Conservation (phyloP, 2,329 filamentous ascomycete genomes). For the Penicillium crustosum region DNA sequence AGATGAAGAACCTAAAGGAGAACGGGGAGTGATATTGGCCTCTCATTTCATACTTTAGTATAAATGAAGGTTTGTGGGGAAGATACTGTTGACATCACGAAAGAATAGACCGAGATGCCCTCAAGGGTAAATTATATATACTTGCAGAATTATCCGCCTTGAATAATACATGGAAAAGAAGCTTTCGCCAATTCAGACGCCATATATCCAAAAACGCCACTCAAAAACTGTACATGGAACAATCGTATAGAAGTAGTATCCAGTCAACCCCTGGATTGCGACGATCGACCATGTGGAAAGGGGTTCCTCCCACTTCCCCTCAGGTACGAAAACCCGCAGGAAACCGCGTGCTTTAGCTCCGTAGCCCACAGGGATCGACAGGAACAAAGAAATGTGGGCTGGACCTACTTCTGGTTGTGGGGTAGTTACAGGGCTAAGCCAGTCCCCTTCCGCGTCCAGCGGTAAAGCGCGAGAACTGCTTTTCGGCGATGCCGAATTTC, state of each 20-base stretch:
- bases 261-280: not conserved
- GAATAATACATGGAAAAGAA: not conserved
- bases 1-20: not conserved
- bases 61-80: not conserved
- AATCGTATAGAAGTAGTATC: not conserved
- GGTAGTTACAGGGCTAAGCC: constrained; percentile 63
- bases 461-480: constrained; percentile 79
- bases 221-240: not conserved
- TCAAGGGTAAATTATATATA: not conserved
- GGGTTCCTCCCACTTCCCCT: not conserved
- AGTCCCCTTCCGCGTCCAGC: constrained; percentile 89
- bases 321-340: not conserved
- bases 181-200: not conserved
- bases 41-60: not conserved
- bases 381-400: not conserved
- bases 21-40: not conserved
- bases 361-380: constrained; percentile 7
- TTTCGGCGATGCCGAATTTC: constrained; percentile 82
- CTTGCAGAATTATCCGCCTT: not conserved
- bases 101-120: not conserved
- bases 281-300: not conserved
- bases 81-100: not conserved
- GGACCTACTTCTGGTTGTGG: not conserved
- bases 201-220: not conserved
- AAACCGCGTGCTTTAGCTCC: no score